These are phyloP conservation scores for Erodium maritimum DNA, from an alignment of 345 rosid species.

Conservation along the genomic window DNA sequence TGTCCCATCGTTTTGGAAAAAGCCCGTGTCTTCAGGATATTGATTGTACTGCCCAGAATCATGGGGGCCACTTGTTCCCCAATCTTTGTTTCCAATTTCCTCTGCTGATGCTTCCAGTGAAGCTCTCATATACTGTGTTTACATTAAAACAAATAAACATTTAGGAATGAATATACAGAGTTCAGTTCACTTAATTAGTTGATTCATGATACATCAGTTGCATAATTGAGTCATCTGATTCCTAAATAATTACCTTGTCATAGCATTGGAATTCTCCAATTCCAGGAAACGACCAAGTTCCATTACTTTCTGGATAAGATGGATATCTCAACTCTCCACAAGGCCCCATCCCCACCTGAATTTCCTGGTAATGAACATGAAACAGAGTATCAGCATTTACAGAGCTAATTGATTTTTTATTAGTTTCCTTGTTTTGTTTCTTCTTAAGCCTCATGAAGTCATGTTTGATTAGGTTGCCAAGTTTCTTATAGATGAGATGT, in stretches of 20 bases:
- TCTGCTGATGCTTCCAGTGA: constrained; percentile 32
- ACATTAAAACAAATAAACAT: constrained; percentile 4
- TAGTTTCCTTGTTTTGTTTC: too few species aligned
- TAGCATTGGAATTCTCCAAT: constrained; percentile 47
- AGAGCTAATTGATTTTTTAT: not conserved
- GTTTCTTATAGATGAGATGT: not conserved
- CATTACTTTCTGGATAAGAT: constrained; percentile 29
- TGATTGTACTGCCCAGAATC: constrained; percentile 25
- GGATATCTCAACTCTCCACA: constrained; percentile 50
- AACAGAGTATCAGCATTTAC: not conserved
- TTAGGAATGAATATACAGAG: not conserved
- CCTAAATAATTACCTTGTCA: constrained; percentile 31
- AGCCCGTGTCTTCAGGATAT: constrained; percentile 27
- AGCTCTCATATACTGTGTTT: constrained; percentile 39
- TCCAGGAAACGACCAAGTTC: constrained; percentile 29
- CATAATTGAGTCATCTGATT: not conserved
- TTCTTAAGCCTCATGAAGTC: too few species aligned
- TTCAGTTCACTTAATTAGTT: not conserved
- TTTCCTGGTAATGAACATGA: constrained; percentile 18
- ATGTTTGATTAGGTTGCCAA: too few species aligned
- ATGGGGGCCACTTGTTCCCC: constrained; percentile 35
- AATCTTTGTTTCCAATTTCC: constrained; percentile 26
- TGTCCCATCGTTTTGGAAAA: constrained; percentile 30
- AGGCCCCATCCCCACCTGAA: constrained; percentile 55
- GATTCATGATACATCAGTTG: not conserved